Percentiles rank a stretch among this genome's conserved stretches.
phyloP scores from a whole-genome alignment of 129 eudicot genomes.

The Erigeron canadensis region DNA sequence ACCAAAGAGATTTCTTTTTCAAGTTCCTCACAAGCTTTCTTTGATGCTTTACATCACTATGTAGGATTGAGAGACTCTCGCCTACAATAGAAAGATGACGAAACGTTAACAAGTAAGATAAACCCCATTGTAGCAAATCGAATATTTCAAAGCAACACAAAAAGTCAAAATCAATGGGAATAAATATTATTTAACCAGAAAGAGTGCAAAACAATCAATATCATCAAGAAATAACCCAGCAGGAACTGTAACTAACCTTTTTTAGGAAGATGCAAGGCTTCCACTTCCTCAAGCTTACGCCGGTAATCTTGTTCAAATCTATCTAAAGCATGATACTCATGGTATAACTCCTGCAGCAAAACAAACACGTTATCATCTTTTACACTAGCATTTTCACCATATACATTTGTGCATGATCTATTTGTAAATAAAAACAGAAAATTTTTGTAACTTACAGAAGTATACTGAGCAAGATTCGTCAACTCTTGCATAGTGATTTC shows the following conservation, averaged over 20 bases:
- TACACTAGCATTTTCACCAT: neutral
- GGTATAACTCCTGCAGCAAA: slow-evolving; percentile 79
- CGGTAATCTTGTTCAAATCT: slow-evolving; percentile 93
- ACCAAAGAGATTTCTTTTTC: slow-evolving; percentile 97
- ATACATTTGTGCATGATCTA: too few species aligned
- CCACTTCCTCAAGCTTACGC: slow-evolving; percentile 77
- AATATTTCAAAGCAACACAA: neutral
- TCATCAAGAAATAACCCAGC: too few species aligned
- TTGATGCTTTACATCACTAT: slow-evolving; percentile 81
- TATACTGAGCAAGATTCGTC: slow-evolving; percentile 75
- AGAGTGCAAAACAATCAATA: too few species aligned
- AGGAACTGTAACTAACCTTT: slow-evolving; percentile 51
- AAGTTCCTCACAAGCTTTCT: slow-evolving; percentile 70
- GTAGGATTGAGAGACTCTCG: slow-evolving; percentile 73
- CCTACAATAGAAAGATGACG: slow-evolving; percentile 43
- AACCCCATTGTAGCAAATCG: slow-evolving; percentile 8
- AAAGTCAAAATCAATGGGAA: neutral
- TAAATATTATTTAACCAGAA: too few species aligned
- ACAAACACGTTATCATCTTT: slow-evolving; percentile 25
- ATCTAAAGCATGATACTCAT: slow-evolving; percentile 78
- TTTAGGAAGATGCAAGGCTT: slow-evolving; percentile 82
- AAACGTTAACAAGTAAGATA: slow-evolving; percentile 20
- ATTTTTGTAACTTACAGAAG: slow-evolving; percentile 63
- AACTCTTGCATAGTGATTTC: slow-evolving; percentile 73
- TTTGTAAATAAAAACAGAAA: neutral